These are phyloP conservation scores for Geranomyces michiganensis DNA, from an alignment of 192 early-diverging fungal genomes.

Conservation along the genomic window DNA sequence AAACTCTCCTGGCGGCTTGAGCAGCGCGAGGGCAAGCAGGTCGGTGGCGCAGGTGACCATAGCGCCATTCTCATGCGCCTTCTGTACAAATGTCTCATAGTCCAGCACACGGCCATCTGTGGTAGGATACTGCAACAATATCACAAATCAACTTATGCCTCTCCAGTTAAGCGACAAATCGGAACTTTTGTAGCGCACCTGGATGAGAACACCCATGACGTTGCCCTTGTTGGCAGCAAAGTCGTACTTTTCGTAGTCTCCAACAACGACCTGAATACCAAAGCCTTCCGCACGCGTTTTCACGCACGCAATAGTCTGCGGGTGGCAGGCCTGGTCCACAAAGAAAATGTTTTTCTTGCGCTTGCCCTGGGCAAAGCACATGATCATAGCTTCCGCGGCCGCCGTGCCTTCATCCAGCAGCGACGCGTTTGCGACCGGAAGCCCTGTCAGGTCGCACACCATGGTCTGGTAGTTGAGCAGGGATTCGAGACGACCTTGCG, in stretches of 20 bases:
- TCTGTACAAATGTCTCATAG: slow-evolving; percentile 76
- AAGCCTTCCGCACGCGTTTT: slow-evolving; percentile 94
- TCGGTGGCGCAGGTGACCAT: slow-evolving; percentile 94
- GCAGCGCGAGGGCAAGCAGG: slow-evolving; percentile 85
- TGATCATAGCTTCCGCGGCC: slow-evolving; percentile 96
- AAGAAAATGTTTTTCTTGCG: slow-evolving; percentile 88
- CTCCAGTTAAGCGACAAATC: neutral
- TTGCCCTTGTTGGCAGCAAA: slow-evolving; percentile 74
- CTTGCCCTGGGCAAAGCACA: slow-evolving; percentile 73
- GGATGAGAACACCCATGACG: slow-evolving; percentile 87
- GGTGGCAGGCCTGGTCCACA: slow-evolving; percentile 89
- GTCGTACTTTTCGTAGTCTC: slow-evolving; percentile 78
- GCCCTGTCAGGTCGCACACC: slow-evolving; percentile 92
- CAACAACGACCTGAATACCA: slow-evolving; percentile 87
- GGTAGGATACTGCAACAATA: slow-evolving; percentile 79
- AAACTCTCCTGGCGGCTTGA: slow-evolving; percentile 93
- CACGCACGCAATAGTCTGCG: slow-evolving; percentile 93
- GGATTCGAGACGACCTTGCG: slow-evolving; percentile 97
- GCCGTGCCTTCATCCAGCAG: slow-evolving; percentile 98
- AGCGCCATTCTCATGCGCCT: slow-evolving; percentile 77
- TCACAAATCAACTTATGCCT: slow-evolving; percentile 8
- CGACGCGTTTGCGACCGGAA: slow-evolving; percentile 96
- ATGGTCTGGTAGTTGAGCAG: slow-evolving; percentile 98
- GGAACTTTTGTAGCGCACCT: slow-evolving; percentile 61
- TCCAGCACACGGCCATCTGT: slow-evolving; percentile 85